Evolutionary conservation across 352 stramenopile species (phyloP), one percentile per base, ranked within the genome.

Genomic region (Albugo candida): DNA sequence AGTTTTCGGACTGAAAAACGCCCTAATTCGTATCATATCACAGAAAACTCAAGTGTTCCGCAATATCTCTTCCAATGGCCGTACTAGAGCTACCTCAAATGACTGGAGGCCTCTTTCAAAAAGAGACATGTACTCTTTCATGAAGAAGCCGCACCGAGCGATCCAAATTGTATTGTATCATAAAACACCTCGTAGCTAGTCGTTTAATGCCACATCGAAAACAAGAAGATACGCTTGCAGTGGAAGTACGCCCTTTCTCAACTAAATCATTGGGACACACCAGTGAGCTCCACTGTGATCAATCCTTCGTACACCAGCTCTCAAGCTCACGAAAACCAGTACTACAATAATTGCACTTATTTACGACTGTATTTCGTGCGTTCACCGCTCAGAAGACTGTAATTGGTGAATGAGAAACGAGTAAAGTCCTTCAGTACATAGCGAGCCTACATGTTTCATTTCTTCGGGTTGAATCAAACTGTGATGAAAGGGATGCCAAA

Each of bases 151-250:
- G 16, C 16, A 14, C 64, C 73, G 19, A 54, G 60, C 14, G 40
- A 83, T 17, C 57, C 77, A 21, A 52, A 52, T 88, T 8, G 86
- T 10, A 64, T 83, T 86, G 71, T 1, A 52, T 89, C 14, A 67
- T 84, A 12, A 89, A 92, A 56, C 74, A 89, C 44, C 60, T 92
- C 31, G 63, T 34, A 68, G n/a, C 74, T 4, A 61, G 73, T 11
- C 60, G 79, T 14, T 68, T 92, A 36, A 69, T 86, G 67, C 47
- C 71, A 37, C 74, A 92, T 43, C 76, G 77, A 49, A 87, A 85
- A 50, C 68, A 85, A 49, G 88, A 87, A 41, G 68, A 74, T 1
- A 50, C 67, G 43, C 59, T 92, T 18, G 78, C 65, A 39, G 68
- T 85, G 12, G 64, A 83, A 37, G 84, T 45, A 38, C 85, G 6